Base-by-base conservation (phyloP, 257 asterid species). In the Nicotiana paniculata region DNA sequence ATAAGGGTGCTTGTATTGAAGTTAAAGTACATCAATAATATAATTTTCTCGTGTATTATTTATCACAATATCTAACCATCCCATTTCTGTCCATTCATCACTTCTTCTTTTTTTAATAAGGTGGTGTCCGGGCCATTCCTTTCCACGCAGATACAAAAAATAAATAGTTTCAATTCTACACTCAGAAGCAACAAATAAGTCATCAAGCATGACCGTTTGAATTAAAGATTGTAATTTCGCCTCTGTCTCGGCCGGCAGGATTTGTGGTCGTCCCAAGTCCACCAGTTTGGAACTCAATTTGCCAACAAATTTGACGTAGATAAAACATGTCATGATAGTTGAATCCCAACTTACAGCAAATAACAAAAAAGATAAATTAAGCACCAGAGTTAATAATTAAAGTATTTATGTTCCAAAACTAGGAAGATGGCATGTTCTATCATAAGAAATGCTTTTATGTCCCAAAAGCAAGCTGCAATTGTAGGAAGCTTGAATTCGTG, bases 321-420 rank as follows among this genome's bases (percentile, higher is more conserved):
- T 54, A 54, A 54, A 54, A 54, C 51, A 15, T 16, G 3, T 15
- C 59, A 54, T 4, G 59, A 54, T 5, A 54, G 59, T 54, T 54
- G 18, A 4, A 54, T 54, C 59, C 18, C 7, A 54, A 54, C 59
- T 15, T 54, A 54, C n/a, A 17, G 5, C 59, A 13, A 54, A 16
- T 16, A 54, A 54, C 59, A 16, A 54, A 54, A 54, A 54, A 54
- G 9, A 16, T 54, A 54, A 54, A 54, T 54, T 3, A 54, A 54
- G 21, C n/a, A 13, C n/a, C 59, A 15, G n/a, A 54, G 7, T 54
- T 54, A 54, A 17, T 54, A 54, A 54, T 54, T 54, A 54, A 17
- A 30, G 28, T 12, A 28, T 35, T 81, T 74, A 82, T 66, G 53
- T 33, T 64, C 77, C 53, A 77, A 79, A 77, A 74, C 72, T 64